Evolutionary conservation across 768 basidiomycete species (phyloP), one percentile per base, ranked within the genome.

Genomic region (Boletus rufocinnamomeus): DNA sequence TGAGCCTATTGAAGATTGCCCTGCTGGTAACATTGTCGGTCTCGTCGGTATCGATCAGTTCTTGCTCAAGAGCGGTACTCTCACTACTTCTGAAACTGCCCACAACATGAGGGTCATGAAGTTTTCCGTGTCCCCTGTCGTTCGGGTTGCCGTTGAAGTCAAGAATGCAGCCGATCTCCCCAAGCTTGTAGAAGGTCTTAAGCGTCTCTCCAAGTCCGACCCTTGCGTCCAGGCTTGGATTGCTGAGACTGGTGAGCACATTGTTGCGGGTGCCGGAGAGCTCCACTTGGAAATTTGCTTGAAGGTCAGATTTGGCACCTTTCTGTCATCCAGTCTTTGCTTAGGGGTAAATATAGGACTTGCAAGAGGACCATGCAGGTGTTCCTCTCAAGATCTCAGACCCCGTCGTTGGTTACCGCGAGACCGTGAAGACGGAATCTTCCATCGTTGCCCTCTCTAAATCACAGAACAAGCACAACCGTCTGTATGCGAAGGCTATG

Each of bases 21-120:
- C 97, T 38, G 88, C 96, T 58, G 97, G 97, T 70, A 99, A 99
- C 84, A 98, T 99, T 69, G 78, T 93, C 67, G 97, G 97, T 84
- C 91, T 99, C 72, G 96, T 98, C 79, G 97, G 97, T 82, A 91
- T 99, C 69, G 97, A 99, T 79, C 97, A 99, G 80, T 99, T 98
- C 93, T 79, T 99, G 80, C 89, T 99, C 75, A 99, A 99, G 87
- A 94, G 87, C 66, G 97, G 97, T 75, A 99, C 97, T 62, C 86
- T 99, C 72, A 99, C 97, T 60, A 87, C 92, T 60, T 94, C 94
- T 50, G 97, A 98, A 80, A 97, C 95, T 53, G 97, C 97, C 52
- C 97, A 99, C 84, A 99, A 99, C 84, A 97, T 99, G 95, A 93
- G 82, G 81, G 95, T 99, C 77, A 99, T 99, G 97, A 93, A 91